Evolutionary conservation across 176 grass and related monocot genomes (phyloP), one percentile per base, ranked within the genome.

Genomic region (Lolium multiflorum): DNA sequence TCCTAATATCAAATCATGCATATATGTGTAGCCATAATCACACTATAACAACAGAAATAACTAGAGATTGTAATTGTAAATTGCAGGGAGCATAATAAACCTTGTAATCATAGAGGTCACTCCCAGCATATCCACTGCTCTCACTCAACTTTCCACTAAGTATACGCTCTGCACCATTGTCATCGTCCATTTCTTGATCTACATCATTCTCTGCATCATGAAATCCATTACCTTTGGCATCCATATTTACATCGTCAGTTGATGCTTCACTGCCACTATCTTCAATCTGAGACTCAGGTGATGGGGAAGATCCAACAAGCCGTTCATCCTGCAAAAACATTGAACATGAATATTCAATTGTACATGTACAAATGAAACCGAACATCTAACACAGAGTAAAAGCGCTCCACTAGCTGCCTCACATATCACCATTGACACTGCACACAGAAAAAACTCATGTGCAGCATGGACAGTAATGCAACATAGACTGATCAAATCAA

Each of bases 101-200:
- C 95, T 97, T 97, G 84, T 92, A 99, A 59, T 99, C 94, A 88
- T 97, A 99, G 66, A 97, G 92, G 59, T 99, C 97, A 46, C 94
- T 94, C 83, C 90, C 94, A 97, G 85, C 90, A 83, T 91, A 93
- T 80, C 97, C 97, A 87, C 94, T 99, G 83, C 97, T 97, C 84
- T 97, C 97, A 85, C 94, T 99, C 81, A 99, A 83, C 80, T 99
- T 99, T 83, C 97, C 97, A 83, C 94, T 97, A 88, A 91, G 94
- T 84, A 99, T 77, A 65, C 90, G 90, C 31, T 99, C 96, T 24
- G 86, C 78, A 78, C 87, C 91, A 83, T 91, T 86, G 24, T 90
- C 94, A 94, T 91, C 89, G 44, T 94, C 85, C 77, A 94, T 81
- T 89, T 92, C 94, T 82, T 90, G 92, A 91, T 99, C 97, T 57